phyloP scores from a whole-genome alignment of 306 rosid genomes.

The Rosa rugosa region DNA sequence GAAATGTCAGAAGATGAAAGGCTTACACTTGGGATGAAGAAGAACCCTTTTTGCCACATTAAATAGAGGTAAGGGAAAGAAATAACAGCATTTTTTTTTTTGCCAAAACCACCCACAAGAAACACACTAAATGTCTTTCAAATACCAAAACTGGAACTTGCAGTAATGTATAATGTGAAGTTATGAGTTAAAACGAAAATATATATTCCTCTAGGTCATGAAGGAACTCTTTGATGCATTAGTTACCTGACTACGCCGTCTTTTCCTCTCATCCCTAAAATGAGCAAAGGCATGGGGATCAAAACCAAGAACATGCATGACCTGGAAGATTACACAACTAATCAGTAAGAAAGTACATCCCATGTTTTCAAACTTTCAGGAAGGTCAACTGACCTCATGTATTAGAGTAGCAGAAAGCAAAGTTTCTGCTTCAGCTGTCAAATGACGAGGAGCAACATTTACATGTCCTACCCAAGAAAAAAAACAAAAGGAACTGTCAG shows the following conservation, averaged over 20 bases:
- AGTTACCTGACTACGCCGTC: constrained; percentile 77
- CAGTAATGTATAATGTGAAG: neutral
- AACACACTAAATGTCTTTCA: neutral
- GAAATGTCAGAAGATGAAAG: neutral
- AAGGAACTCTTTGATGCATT: constrained; percentile 15
- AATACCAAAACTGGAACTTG: neutral
- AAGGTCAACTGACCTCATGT: constrained; percentile 70
- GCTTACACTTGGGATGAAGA: neutral
- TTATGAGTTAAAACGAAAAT: neutral
- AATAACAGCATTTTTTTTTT: too few relatives aligned
- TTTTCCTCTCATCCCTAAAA: constrained; percentile 96
- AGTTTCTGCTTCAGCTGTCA: constrained; percentile 97
- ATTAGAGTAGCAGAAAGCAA: constrained; percentile 92
- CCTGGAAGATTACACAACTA: constrained; percentile 52
- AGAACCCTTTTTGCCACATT: neutral
- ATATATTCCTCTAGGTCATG: neutral
- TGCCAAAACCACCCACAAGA: too few relatives aligned
- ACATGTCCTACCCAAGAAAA: constrained; percentile 70
- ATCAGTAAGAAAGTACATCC: constrained; percentile 19
- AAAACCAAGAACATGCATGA: constrained; percentile 97
- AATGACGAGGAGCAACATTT: constrained; percentile 97
- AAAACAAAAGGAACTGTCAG: constrained; percentile 5
- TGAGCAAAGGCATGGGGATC: constrained; percentile 99
- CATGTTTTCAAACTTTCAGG: constrained; percentile 18
- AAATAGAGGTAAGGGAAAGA: neutral